phyloP scores from a whole-genome alignment of 257 asterid genomes.

The Ballota nigra region DNA sequence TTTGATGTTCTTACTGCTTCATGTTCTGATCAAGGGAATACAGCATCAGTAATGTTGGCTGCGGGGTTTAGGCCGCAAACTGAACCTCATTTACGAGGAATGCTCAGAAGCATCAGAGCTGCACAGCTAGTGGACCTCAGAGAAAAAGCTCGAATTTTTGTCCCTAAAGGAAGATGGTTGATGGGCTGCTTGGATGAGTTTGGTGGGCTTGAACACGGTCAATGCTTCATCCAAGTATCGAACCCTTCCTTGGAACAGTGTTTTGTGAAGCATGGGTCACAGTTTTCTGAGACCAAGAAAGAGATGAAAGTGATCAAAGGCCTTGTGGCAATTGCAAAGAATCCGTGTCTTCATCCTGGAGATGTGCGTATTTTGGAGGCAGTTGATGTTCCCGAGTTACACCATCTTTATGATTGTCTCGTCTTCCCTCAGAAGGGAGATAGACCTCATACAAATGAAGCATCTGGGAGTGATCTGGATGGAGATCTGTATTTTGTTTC shows the following conservation, averaged over 20 bases:
- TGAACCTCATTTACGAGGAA: constrained; percentile 85
- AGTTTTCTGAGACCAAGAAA: constrained; percentile 48
- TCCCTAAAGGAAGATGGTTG: constrained; percentile 83
- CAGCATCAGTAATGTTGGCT: constrained; percentile 82
- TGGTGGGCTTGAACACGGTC: constrained; percentile 75
- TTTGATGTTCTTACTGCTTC: constrained; percentile 74
- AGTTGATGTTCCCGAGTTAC: constrained; percentile 59
- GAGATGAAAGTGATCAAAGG: constrained; percentile 59
- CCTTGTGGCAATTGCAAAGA: constrained; percentile 79
- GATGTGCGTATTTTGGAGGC: constrained; percentile 91
- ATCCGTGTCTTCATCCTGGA: constrained; percentile 96
- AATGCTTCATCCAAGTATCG: constrained; percentile 86
- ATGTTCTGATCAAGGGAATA: constrained; percentile 70
- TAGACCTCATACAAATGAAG: constrained; percentile 89
- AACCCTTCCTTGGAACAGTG: constrained; percentile 61
- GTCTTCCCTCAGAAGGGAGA: constrained; percentile 91
- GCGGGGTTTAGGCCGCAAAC: constrained; percentile 79
- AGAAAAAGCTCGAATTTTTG: constrained; percentile 79
- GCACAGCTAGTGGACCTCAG: constrained; percentile 86
- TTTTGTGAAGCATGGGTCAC: constrained; percentile 67
- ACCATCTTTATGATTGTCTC: constrained; percentile 74
- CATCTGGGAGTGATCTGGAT: constrained; percentile 95
- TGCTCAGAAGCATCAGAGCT: constrained; percentile 82
- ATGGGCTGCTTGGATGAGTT: constrained; percentile 95
- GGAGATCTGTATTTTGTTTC: constrained; percentile 91